Conservation (phyloP, 257 asterid species). For the Voacanga thouarsii region DNA sequence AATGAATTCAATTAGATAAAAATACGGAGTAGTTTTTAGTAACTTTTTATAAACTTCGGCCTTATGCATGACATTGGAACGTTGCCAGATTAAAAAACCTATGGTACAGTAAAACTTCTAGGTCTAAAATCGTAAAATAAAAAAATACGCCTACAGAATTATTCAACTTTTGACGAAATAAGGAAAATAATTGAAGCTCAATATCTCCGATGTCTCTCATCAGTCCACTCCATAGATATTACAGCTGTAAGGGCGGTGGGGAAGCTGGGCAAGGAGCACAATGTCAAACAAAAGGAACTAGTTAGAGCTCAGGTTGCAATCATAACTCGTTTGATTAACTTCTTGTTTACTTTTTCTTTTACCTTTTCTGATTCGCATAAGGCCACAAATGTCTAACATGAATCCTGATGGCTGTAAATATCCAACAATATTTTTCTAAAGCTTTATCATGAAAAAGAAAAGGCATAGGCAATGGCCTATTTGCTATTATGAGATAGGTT, state of each 20-base stretch:
- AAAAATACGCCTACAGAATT: background rate
- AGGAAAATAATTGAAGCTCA: conserved; percentile 3
- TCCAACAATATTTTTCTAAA: conserved; percentile 37
- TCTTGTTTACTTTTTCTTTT: conserved; percentile 26
- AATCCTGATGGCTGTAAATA: conserved; percentile 26
- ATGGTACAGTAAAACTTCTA: too few species aligned
- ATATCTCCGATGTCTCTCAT: background rate
- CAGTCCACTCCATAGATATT: background rate
- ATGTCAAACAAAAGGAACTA: conserved; percentile 35
- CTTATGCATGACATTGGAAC: too few species aligned
- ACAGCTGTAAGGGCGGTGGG: conserved; percentile 43
- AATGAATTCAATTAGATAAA: too few species aligned
- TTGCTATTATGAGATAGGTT: conserved; percentile 22
- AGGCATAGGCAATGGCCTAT: conserved; percentile 16
- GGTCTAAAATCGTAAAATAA: too few species aligned
- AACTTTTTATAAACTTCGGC: too few species aligned
- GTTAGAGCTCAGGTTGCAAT: conserved; percentile 34
- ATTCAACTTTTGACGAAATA: background rate
- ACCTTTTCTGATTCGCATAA: conserved; percentile 21
- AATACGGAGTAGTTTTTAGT: too few species aligned
- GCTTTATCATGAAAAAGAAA: conserved; percentile 34
- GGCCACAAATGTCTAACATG: conserved; percentile 31
- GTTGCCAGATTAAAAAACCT: too few species aligned
- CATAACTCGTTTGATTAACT: conserved; percentile 60
- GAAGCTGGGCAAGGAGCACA: conserved; percentile 20